A percentile compares a stretch with the other conserved stretches of the same genome.
Evolutionary conservation across 768 basidiomycete species (phyloP).

Genomic region (Suillus fuscotomentosus): DNA sequence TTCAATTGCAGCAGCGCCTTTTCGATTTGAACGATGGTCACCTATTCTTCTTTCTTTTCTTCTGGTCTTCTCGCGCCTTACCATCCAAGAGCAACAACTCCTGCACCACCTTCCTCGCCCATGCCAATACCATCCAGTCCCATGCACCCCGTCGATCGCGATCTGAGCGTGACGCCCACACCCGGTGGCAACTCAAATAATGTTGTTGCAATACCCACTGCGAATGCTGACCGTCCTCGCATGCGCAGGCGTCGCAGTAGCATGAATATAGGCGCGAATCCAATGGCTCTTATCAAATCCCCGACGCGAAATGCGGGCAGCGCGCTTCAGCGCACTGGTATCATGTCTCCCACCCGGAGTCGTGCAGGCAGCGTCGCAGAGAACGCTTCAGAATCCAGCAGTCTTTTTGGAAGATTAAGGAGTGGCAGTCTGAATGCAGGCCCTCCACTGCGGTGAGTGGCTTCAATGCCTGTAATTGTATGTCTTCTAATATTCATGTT

Average conservation of each 20-base stretch:
- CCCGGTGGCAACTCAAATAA: slow-evolving; percentile 22
- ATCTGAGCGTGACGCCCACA: slow-evolving; percentile 37
- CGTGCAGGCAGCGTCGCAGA: slow-evolving; percentile 45
- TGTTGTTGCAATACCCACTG: slow-evolving; percentile 24
- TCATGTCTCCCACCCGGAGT: slow-evolving; percentile 37
- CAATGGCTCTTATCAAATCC: slow-evolving; percentile 58
- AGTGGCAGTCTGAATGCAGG: slow-evolving; percentile 50
- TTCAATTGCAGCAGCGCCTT: background rate
- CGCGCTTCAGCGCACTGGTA: slow-evolving; percentile 48
- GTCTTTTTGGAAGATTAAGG: slow-evolving; percentile 50
- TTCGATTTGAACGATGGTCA: slow-evolving; percentile 30
- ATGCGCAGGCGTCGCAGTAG: slow-evolving; percentile 65
- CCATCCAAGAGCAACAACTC: slow-evolving; percentile 22
- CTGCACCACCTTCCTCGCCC: slow-evolving; percentile 25
- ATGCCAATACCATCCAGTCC: slow-evolving; percentile 16
- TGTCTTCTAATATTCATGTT: background rate
- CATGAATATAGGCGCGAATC: slow-evolving; percentile 50
- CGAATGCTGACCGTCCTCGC: slow-evolving; percentile 36
- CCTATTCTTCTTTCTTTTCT: slow-evolving; percentile 69
- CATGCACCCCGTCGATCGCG: slow-evolving; percentile 34
- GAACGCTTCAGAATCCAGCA: slow-evolving; percentile 36
- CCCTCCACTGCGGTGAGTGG: slow-evolving; percentile 32
- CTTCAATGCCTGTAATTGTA: slow-evolving; percentile 2
- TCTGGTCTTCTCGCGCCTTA: slow-evolving; percentile 64
- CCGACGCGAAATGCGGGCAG: slow-evolving; percentile 49